These are phyloP conservation scores for Penicillium decumbens DNA, from an alignment of 2,329 filamentous ascomycete species.

Conservation along the genomic window DNA sequence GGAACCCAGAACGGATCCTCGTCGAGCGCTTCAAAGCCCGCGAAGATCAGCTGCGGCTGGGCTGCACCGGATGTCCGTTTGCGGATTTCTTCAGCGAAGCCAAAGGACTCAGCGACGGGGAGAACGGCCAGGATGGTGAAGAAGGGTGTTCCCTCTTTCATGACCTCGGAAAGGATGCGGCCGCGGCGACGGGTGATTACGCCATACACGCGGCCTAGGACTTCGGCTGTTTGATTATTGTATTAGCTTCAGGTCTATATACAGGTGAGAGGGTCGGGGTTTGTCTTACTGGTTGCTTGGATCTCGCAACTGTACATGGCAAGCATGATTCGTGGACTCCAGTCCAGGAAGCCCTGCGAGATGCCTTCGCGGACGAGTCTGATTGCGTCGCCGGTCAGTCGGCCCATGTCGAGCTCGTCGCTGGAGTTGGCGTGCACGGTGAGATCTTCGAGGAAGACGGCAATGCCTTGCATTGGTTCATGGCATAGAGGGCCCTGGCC, in stretches of 20 bases:
- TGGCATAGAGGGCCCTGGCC: slow-evolving; percentile 85
- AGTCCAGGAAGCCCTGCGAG: slow-evolving; percentile 81
- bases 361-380: slow-evolving; percentile 82
- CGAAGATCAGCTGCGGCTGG: slow-evolving; percentile 86
- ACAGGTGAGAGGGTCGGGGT: background rate
- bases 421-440: slow-evolving; percentile 52
- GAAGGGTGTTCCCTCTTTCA: slow-evolving; percentile 94
- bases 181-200: slow-evolving; percentile 94
- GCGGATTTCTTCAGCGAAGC: slow-evolving; percentile 92
- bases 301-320: slow-evolving; percentile 99
- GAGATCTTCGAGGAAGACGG: slow-evolving; percentile 82
- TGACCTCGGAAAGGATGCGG: slow-evolving; percentile 79
- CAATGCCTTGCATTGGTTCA: slow-evolving; percentile 89
- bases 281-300: slow-evolving; percentile 72
- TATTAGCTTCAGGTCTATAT: slow-evolving; percentile 17
- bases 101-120: slow-evolving; percentile 91
- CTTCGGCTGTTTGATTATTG: slow-evolving; percentile 59
- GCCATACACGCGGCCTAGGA: slow-evolving; percentile 89
- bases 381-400: slow-evolving; percentile 89
- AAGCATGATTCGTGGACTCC: slow-evolving; percentile 89
- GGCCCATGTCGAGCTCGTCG: slow-evolving; percentile 59
- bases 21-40: slow-evolving; percentile 86
- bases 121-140: slow-evolving; percentile 87
- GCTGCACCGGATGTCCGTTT: slow-evolving; percentile 89
- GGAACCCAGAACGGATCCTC: slow-evolving; percentile 98